phyloP scores from a whole-genome alignment of 108 stramenopile genomes.

The Epithemia pelagica region DNA sequence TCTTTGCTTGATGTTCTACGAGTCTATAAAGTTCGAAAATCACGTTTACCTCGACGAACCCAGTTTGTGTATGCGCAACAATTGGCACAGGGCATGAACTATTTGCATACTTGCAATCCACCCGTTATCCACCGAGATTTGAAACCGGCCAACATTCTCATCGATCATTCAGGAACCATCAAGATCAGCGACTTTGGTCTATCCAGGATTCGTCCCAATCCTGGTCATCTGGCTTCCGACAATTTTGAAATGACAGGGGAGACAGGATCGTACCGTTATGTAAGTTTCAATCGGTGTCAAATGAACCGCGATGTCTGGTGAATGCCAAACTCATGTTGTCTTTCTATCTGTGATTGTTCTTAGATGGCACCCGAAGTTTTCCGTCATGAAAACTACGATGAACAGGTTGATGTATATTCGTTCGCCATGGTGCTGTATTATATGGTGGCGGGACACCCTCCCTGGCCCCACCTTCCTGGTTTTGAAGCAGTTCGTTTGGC shows the following conservation, averaged over 20 bases:
- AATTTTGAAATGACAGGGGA: conserved; percentile 81
- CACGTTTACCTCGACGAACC: conserved; percentile 50
- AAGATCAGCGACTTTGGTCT: conserved; percentile 97
- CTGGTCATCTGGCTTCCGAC: conserved; percentile 44
- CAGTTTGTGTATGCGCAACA: conserved; percentile 77
- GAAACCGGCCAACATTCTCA: conserved; percentile 80
- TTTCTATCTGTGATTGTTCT: too few relatives aligned
- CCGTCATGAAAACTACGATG: conserved; percentile 77
- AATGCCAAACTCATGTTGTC: too few relatives aligned
- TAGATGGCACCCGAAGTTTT: conserved; percentile 91
- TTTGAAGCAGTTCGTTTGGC: conserved; percentile 61
- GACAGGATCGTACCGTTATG: conserved; percentile 82
- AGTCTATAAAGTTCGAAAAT: conserved; percentile 61
- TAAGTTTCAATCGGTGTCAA: too few relatives aligned
- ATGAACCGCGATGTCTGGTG: too few relatives aligned
- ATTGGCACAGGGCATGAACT: conserved; percentile 83
- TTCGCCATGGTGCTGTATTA: conserved; percentile 88
- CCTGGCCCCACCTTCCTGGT: conserved; percentile 70
- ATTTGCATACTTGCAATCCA: conserved; percentile 85
- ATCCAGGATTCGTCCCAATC: conserved; percentile 76
- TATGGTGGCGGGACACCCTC: conserved; percentile 60
- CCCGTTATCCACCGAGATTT: conserved; percentile 90
- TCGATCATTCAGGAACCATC: conserved; percentile 79
- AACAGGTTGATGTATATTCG: conserved; percentile 87
- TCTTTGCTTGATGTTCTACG: conserved; percentile 77